A percentile compares a stretch with the other conserved stretches of the same genome.
Conservation (phyloP, 2,329 filamentous ascomycete species). For the Epichloe sp. region DNA sequence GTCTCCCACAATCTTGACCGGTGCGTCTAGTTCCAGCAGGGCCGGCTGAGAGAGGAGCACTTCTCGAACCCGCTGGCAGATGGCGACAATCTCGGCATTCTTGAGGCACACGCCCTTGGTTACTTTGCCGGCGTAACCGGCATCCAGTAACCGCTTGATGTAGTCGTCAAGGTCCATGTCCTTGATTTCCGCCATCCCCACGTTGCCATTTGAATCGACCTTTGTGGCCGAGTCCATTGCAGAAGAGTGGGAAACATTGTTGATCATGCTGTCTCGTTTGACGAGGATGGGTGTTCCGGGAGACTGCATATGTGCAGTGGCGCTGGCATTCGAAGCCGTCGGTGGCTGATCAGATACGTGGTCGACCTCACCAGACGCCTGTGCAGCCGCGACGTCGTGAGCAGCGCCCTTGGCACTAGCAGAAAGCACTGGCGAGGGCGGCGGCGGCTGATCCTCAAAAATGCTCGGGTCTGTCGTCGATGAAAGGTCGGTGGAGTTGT, state of each 20-base stretch:
- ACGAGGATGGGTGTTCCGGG: constrained; percentile 85
- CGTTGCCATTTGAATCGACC: constrained; percentile 34
- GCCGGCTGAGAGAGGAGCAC: constrained; percentile 85
- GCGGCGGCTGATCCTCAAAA: constrained; percentile 49
- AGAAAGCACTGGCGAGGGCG: constrained; percentile 60
- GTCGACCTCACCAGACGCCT: constrained; percentile 82
- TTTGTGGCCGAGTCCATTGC: constrained; percentile 29
- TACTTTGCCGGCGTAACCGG: constrained; percentile 90
- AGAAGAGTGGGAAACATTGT: constrained; percentile 41
- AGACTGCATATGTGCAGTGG: constrained; percentile 46
- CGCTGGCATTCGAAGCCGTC: constrained; percentile 42
- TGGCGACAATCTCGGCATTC: constrained; percentile 91
- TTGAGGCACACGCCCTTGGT: constrained; percentile 96
- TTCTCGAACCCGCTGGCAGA: constrained; percentile 81
- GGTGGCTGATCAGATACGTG: constrained; percentile 87
- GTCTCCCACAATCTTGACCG: constrained; percentile 95
- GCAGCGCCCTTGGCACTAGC: constrained; percentile 61
- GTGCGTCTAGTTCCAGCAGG: constrained; percentile 78
- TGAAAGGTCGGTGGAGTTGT: constrained; percentile 27
- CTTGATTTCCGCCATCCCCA: constrained; percentile 84
- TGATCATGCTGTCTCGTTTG: constrained; percentile 60
- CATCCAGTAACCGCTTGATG: constrained; percentile 87
- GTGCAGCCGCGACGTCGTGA: constrained; percentile 67
- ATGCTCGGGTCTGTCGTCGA: constrained; percentile 30
- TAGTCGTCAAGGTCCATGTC: constrained; percentile 92